Evolutionary conservation across 2,329 filamentous ascomycete genomes (phyloP), one percentile per base, ranked within the genome.

Genomic region (Colletotrichum tabaci): DNA sequence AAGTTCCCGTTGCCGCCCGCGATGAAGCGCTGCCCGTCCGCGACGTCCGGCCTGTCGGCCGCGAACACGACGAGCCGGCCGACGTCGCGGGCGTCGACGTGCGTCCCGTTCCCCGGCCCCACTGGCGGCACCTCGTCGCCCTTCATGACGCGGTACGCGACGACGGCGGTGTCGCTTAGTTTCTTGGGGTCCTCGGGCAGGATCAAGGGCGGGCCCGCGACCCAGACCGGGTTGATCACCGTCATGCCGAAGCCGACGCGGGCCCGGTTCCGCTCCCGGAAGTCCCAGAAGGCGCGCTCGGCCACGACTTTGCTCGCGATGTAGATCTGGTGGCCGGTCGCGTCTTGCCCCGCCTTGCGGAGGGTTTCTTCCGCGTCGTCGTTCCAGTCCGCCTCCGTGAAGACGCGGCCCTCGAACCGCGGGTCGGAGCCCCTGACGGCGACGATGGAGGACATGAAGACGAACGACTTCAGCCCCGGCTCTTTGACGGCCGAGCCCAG

Each of bases 401-500:
- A 73, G 2, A 52, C 47, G 18, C 49, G 56, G 6, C 67, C 67
- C 18, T 62, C 63, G 7, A 71, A 64, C 16, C 73, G 70, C 7
- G 61, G 63, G 1, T 62, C 61, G 0, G 40, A 12, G 53, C 9
- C 73, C 18, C 9, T 58, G n/a, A 66, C 65, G 0, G 74, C 77
- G 38, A 74, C 61, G 38, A 74, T 75, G n/a, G 74, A 77, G 35
- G 75, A 75, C 3, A 79, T 80, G 50, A 72, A 80, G 0, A 80
- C 75, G 21, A 80, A 73, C 1, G 46, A 77, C 66, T 82, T 84
- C 21, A 88, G 75, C 0, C 78, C 81, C 0, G 83, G 76, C 15
- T 84, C 80, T 46, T 81, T 82, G 0, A 79, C 76, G 0, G 84
- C 83, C 2, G 85, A 81, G 1, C 80, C 77, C 1, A 87, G 78